These are phyloP conservation scores for Gynochthodes officinalis DNA, from an alignment of 257 asterid genomes.

Conservation along the genomic window DNA sequence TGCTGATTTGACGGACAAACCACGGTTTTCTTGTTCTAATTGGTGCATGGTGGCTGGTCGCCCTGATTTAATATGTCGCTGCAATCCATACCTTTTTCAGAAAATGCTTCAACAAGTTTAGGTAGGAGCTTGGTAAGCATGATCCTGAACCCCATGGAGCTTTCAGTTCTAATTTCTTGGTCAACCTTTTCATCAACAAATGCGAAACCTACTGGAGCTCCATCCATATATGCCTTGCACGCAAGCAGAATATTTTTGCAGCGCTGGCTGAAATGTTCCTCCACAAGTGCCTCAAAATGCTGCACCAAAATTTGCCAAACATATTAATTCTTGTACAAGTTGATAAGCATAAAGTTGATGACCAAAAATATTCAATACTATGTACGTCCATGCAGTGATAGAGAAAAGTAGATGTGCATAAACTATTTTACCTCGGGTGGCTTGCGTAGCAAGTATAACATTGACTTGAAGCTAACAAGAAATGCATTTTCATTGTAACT, in stretches of 20 bases:
- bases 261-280: constrained; percentile 62
- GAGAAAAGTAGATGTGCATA: not conserved
- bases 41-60: constrained; percentile 16
- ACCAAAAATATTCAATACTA: not conserved
- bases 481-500: constrained; percentile 90
- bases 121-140: constrained; percentile 75
- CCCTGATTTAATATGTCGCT: constrained; percentile 29
- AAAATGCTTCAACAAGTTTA: constrained; percentile 67
- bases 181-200: constrained; percentile 28
- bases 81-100: constrained; percentile 60
- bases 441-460: constrained; percentile 68
- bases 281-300: constrained; percentile 84
- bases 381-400: not conserved
- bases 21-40: not conserved
- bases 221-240: constrained; percentile 75
- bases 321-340: not conserved
- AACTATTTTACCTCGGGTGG: constrained; percentile 69
- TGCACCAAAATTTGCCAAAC: constrained; percentile 29
- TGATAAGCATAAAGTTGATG: not conserved
- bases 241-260: constrained; percentile 54
- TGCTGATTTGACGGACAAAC: constrained; percentile 23
- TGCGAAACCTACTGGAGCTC: constrained; percentile 68
- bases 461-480: constrained; percentile 84
- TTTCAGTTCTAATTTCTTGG: constrained; percentile 41
- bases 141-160: constrained; percentile 87